Evolutionary conservation across 179 eudicot species (phyloP).

Genomic region (Silene noctiflora): DNA sequence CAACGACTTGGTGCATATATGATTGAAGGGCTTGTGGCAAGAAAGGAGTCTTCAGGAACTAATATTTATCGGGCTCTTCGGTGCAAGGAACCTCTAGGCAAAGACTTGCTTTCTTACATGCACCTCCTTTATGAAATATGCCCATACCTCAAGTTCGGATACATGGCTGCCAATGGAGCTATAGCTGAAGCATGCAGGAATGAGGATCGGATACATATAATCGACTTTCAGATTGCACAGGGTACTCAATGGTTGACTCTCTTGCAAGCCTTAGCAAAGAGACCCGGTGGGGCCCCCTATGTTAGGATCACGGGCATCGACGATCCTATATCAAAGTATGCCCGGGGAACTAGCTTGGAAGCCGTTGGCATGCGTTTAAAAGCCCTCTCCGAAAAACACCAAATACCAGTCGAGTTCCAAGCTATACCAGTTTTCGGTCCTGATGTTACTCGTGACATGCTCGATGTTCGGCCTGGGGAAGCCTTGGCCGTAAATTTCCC

Average conservation of each 20-base stretch:
- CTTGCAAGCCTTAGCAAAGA: slow-evolving; percentile 82
- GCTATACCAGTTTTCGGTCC: slow-evolving; percentile 66
- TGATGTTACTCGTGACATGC: slow-evolving; percentile 65
- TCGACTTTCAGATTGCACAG: slow-evolving; percentile 86
- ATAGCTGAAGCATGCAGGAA: slow-evolving; percentile 86
- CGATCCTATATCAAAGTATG: slow-evolving; percentile 75
- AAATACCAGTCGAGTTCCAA: slow-evolving; percentile 69
- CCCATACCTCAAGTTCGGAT: slow-evolving; percentile 87
- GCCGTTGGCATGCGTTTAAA: slow-evolving; percentile 54
- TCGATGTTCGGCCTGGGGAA: slow-evolving; percentile 67
- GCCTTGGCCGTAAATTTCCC: slow-evolving; percentile 89
- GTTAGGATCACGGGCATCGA: slow-evolving; percentile 92
- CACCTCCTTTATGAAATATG: slow-evolving; percentile 79
- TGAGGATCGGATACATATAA: slow-evolving; percentile 77
- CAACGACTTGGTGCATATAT: slow-evolving; percentile 95
- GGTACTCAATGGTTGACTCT: slow-evolving; percentile 95
- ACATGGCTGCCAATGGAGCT: slow-evolving; percentile 97
- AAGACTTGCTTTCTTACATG: slow-evolving; percentile 83
- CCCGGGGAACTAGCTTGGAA: slow-evolving; percentile 73
- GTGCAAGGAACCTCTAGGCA: slow-evolving; percentile 79
- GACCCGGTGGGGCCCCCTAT: slow-evolving; percentile 78
- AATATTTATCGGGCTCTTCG: slow-evolving; percentile 72
- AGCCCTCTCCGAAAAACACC: slow-evolving; percentile 56
- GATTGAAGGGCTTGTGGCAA: slow-evolving; percentile 83
- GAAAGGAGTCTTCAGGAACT: slow-evolving; percentile 70